Base-by-base conservation (phyloP, 2,329 filamentous ascomycete species). In the Chaetomiaceae sp. region DNA sequence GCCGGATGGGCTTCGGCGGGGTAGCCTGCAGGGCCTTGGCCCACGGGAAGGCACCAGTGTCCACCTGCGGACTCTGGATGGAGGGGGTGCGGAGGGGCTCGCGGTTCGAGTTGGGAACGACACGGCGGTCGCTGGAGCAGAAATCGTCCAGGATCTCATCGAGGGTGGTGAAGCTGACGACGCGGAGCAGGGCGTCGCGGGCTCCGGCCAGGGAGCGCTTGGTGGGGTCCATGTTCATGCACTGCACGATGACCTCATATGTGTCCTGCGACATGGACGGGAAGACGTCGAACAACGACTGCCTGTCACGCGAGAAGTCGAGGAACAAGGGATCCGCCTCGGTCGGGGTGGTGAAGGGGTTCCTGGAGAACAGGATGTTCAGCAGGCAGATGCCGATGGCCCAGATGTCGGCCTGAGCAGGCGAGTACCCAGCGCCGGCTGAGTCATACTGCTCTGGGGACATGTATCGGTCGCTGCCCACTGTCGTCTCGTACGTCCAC, bases 381-480 rank as follows among this genome's bases (percentile, higher is more conserved):
- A 99, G 79, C 58, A 99, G 75, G 69, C 93, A 96, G 70, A 99
- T 92, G 57, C 93, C 93, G 65, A 99, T 87, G 51, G 93, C 90
- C 93, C 93, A 99, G 61, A 96, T 84, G 68, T 99, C 93, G 45
- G 93, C 93, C 71, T 93, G 83, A 40, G 89, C 88, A 41, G 93
- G 91, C 50, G 89, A 92, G 72, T 99, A 99, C 53, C 93, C 93
- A 56, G 81, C 82, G 56, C 85, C 85, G 60, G 85, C 82, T 47
- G 91, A 90, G 67, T 97, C 92, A 63, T 93, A 97, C 70, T 99
- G 93, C 71, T 99, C 93, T 5, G 93, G 93, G 50, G 93, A 91
- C 93, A 99, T 99, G 74, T 99, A 99, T 50, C 93, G 89, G 67
- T 99, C 93, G 67, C 93, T 97, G 59, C 93, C 93, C 41, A 99